Evolutionary conservation across 2,329 filamentous ascomycete genomes (phyloP), one percentile per base, ranked within the genome.

Genomic region (Clonostachys sp.): DNA sequence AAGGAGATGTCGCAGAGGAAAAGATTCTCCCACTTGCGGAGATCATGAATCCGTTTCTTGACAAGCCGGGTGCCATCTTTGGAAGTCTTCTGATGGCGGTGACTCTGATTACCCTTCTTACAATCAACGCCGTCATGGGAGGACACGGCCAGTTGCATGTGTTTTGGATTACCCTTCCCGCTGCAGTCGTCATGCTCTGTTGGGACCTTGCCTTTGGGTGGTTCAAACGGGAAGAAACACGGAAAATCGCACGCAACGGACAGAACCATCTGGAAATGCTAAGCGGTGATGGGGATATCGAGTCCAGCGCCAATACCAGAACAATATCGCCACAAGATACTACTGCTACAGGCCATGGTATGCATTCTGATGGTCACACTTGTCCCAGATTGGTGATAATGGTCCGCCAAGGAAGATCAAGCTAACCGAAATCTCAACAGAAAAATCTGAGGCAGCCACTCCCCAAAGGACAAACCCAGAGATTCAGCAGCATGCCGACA

Each of bases 21-120:
- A 77, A 84, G 52, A 62, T 78, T 1, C 13, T 13, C 18, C 82
- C 82, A 0, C 73, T 89, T 0, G 84, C 86, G 52, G 85, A 89
- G 56, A 87, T 89, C 55, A 79, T 89, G 77, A 87, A 89, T 52
- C 86, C 86, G 0, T 89, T 85, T 48, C 62, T 89, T 0, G 86
- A 90, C 57, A 86, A 81, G 53, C 67, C 71, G 3, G 80, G 85
- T 8, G 86, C 86, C 1, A 67, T 70, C 0, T 83, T 88, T 47
- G 85, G 84, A 2, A 80, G 75, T 0, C 52, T 80, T 6, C 70
- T 89, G 47, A 89, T 90, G 84, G 74, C 82, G 2, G 73, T 71
- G 0, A 87, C 85, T 0, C 73, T 90, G 20, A 68, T 89, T 48
- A 83, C 83, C 0, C 68, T 90, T 0, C 67, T 89, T 3, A 80